Evolutionary conservation across 345 rosid species (phyloP), one percentile per base, ranked within the genome.

Genomic region (Sonneratia alba): DNA sequence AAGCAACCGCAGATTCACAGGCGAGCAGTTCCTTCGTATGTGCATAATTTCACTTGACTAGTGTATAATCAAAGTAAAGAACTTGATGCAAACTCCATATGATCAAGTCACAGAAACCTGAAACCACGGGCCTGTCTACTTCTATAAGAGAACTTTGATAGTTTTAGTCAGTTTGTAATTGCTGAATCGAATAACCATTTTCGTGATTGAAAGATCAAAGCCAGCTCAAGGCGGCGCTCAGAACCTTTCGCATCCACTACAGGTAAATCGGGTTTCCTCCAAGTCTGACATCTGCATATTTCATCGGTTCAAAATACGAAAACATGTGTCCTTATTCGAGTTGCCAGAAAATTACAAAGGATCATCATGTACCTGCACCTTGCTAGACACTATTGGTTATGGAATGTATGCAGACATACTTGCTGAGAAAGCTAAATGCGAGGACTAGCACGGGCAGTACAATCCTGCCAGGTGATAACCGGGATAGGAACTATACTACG

Each of bases 391-490:
- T 24, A 14, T 42, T 1, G 4, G 6, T 10, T 53, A 11, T 53
- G 22, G 7, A 53, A 18, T 19, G 22, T 3, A 53, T 15, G 22
- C 8, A 18, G 22, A 18, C 1, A 53, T 18, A 10, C 9, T 7
- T 47, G 22, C 5, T 53, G 7, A 53, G 57, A 53, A 53, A 53
- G 22, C 22, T 24, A 13, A 43, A 86, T 85, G 93, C 87, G 77
- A 64, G 82, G 78, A 71, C 42, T 85, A 4, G 70, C 79, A 32
- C 79, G 74, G 32, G 84, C 85, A 38, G 56, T 79, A 53, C 74
- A 82, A 45, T 75, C 85, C 59, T 84, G 81, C 85, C 77, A 61
- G 75, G 88, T 78, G 69, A 77, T 70, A 8, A 19, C 81, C 12
- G 79, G 51, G 78, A 68, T 73, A n/a, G 79, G 83, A 72, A 73